phyloP scores from a whole-genome alignment of 805 yeast genomes.

The Lipomyces sp. region DNA sequence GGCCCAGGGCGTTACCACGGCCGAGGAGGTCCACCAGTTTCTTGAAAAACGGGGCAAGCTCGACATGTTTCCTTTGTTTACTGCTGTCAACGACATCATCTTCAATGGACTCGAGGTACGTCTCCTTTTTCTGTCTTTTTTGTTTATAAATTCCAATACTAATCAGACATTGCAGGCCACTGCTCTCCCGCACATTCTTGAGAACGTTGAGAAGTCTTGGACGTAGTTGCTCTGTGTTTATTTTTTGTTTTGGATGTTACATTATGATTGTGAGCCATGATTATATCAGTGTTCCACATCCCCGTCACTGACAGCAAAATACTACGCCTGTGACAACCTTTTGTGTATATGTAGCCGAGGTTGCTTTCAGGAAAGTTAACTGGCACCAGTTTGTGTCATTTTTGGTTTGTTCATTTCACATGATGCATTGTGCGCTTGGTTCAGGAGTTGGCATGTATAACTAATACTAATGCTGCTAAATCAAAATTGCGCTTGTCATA shows the following conservation, averaged over 20 bases:
- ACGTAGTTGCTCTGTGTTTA: background rate
- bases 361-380: no score
- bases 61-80: slow-evolving; percentile 77
- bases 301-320: background rate
- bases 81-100: slow-evolving; percentile 77
- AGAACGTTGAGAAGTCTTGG: slow-evolving; percentile 9
- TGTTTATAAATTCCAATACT: background rate
- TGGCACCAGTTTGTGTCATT: no score
- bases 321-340: no score
- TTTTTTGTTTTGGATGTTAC: no score
- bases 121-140: background rate
- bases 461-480: no score
- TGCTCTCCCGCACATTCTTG: slow-evolving; percentile 22
- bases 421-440: no score
- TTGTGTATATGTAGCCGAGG: no score
- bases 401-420: no score
- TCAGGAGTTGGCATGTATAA: no score
- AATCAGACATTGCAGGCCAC: slow-evolving; percentile 6
- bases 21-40: slow-evolving; percentile 87
- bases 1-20: slow-evolving; percentile 91
- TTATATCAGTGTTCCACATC: background rate
- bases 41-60: slow-evolving; percentile 51
- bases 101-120: slow-evolving; percentile 54
- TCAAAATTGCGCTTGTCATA: no score
- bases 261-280: no score